Evolutionary conservation across 495 filamentous ascomycete species (phyloP), one percentile per base, ranked within the genome.

Genomic region (Penicillium cataractarum): DNA sequence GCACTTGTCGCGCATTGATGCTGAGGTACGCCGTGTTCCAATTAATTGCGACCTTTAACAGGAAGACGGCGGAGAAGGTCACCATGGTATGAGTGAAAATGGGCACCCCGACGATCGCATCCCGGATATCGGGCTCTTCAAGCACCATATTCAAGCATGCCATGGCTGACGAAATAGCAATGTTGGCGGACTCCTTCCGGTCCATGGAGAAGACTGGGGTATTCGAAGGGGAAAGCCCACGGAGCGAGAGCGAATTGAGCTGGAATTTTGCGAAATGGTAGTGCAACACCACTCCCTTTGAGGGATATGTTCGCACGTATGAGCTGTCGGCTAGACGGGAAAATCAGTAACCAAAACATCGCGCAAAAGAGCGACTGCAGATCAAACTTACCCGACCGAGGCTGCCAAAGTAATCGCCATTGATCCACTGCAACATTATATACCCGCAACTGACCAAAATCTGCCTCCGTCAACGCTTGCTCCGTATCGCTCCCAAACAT

Each of bases 21-120:
- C 74, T 71, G 21, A 83, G 70, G 54, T 79, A 84, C 53, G 74
- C 79, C 49, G 76, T 83, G 61, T 82, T 82, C 82, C 82, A 84
- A 52, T 81, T 83, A 17, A 81, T 79, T 15, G 82, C 82, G 24
- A 85, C 81, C 62, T 86, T 86, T 49, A 86, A 76, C 12, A 85
- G 75, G 64, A 85, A 85, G 4, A 83, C 79, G 0, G 85, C 84
- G 15, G 82, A 82, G 63, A 83, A 88, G 12, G 84, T 81, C 44
- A 87, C 83, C 85, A 87, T 87, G n/a, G 85, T 86, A 58, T 87
- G 82, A 2, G 83, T 84, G 63, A 83, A 82, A 17, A 86, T 85
- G 8, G 82, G 80, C 46, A 83, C 86, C 0, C 83, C 79, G 29
- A 87, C 83, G 66, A 87, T 88, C 27, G 85, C 84, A 56, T 81